Conservation (phyloP, 257 asterid species). For the Nemophila menziesii region DNA sequence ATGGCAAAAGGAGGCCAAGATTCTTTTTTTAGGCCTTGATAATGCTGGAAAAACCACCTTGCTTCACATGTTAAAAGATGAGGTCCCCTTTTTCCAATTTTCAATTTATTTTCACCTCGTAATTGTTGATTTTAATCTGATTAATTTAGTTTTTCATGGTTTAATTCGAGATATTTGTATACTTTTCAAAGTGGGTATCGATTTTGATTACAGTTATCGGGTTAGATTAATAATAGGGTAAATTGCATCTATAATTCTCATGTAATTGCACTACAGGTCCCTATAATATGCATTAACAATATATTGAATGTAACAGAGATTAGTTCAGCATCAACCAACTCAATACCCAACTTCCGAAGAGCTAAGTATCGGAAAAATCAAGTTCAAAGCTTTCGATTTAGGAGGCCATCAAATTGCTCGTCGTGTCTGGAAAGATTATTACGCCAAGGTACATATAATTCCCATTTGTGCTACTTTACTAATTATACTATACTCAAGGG, state of each 20-base stretch:
- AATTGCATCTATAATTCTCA: no score
- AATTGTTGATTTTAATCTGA: neutral
- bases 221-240: no score
- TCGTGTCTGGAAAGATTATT: constrained; percentile 3
- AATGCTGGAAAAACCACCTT: constrained; percentile 16
- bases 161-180: neutral
- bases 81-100: neutral
- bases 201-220: no score
- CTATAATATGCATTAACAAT: neutral
- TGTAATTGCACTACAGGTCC: no score
- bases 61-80: constrained; percentile 18
- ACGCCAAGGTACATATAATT: constrained; percentile 1
- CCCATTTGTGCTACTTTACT: no score
- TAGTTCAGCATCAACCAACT: constrained; percentile 17
- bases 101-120: neutral
- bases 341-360: constrained; percentile 17
- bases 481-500: no score
- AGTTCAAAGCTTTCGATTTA: constrained; percentile 4
- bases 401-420: constrained; percentile 5
- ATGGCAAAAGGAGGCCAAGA: constrained; percentile 15
- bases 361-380: constrained; percentile 13
- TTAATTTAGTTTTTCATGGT: neutral
- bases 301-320: constrained; percentile 6
- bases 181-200: no score
- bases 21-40: constrained; percentile 17